Evolutionary conservation across 2,329 filamentous ascomycete species (phyloP).

Genomic region (Claviceps monticola): DNA sequence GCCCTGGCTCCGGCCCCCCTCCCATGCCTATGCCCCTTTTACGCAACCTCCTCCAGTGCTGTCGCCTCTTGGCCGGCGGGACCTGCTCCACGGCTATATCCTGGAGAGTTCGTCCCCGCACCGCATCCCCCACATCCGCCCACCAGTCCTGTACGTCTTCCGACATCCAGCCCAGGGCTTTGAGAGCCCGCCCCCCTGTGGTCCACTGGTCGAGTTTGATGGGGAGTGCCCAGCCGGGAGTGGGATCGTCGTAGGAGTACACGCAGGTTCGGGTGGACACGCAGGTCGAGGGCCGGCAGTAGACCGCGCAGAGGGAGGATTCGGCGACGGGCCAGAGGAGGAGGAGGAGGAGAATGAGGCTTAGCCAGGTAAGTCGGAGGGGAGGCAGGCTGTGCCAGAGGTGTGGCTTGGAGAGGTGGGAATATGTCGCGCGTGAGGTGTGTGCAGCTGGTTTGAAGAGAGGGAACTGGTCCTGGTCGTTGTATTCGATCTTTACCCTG

Average conservation of each 20-base stretch:
- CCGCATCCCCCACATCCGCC: slow-evolving; percentile 34
- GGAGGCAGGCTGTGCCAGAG: slow-evolving; percentile 30
- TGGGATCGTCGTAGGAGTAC: slow-evolving; percentile 44
- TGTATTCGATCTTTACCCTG: background rate
- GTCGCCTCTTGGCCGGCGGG: slow-evolving; percentile 31
- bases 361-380: slow-evolving; percentile 35
- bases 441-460: slow-evolving; percentile 7
- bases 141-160: slow-evolving; percentile 33
- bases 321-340: slow-evolving; percentile 43
- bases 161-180: slow-evolving; percentile 18
- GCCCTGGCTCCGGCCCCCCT: slow-evolving; percentile 7
- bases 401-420: slow-evolving; percentile 31
- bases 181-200: slow-evolving; percentile 36
- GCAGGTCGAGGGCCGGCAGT: slow-evolving; percentile 40
- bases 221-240: slow-evolving; percentile 45
- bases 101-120: slow-evolving; percentile 30
- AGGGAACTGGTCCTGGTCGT: background rate
- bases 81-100: slow-evolving; percentile 29
- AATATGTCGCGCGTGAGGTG: slow-evolving; percentile 17
- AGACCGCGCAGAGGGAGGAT: slow-evolving; percentile 35
- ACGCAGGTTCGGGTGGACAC: slow-evolving; percentile 29
- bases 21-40: slow-evolving; percentile 24
- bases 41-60: slow-evolving; percentile 34
- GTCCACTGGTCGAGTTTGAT: slow-evolving; percentile 50
- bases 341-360: slow-evolving; percentile 28